A percentile compares a stretch with the other conserved stretches of the same genome.
Evolutionary conservation across 768 basidiomycete genomes (phyloP).

Genomic region (Pholiota molesta): DNA sequence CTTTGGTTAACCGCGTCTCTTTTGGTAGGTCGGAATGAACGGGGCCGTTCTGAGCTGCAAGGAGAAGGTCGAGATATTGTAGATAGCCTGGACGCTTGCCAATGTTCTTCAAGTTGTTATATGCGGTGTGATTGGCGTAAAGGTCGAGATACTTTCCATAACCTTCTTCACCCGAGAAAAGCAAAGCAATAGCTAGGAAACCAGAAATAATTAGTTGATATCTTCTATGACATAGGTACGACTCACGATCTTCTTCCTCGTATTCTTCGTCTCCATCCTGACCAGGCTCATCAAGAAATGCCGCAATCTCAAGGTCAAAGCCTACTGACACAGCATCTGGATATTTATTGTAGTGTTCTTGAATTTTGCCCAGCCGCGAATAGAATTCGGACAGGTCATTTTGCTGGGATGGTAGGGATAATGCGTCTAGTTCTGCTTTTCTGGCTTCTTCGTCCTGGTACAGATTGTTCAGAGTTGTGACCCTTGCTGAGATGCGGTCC

Average conservation of each 20-base stretch:
- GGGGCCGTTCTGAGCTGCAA: slow-evolving; percentile 58
- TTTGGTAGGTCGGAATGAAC: slow-evolving; percentile 73
- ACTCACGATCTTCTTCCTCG: slow-evolving; percentile 89
- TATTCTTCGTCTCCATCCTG: slow-evolving; percentile 74
- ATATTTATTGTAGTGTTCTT: slow-evolving; percentile 96
- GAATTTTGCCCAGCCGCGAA: slow-evolving; percentile 91
- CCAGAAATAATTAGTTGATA: slow-evolving; percentile 11
- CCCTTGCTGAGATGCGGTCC: slow-evolving; percentile 75
- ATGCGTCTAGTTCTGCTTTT: slow-evolving; percentile 63
- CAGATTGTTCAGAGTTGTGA: slow-evolving; percentile 62
- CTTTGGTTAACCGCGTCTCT: slow-evolving; percentile 68
- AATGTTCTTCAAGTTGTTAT: slow-evolving; percentile 87
- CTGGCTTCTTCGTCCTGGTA: slow-evolving; percentile 81
- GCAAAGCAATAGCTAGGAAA: slow-evolving; percentile 65
- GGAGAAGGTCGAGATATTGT: slow-evolving; percentile 89
- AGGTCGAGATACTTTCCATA: slow-evolving; percentile 96
- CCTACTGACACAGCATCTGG: slow-evolving; percentile 84
- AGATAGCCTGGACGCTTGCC: slow-evolving; percentile 87
- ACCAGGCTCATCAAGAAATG: slow-evolving; percentile 76
- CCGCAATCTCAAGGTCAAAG: slow-evolving; percentile 83
- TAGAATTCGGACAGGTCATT: slow-evolving; percentile 94
- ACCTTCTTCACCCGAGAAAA: slow-evolving; percentile 96
- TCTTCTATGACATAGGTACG: slow-evolving; percentile 1
- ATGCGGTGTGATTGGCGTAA: slow-evolving; percentile 85
- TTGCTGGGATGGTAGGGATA: slow-evolving; percentile 61